These are phyloP conservation scores for Paralagenidium karlingii DNA, from an alignment of 352 stramenopile species.

Conservation along the genomic window DNA sequence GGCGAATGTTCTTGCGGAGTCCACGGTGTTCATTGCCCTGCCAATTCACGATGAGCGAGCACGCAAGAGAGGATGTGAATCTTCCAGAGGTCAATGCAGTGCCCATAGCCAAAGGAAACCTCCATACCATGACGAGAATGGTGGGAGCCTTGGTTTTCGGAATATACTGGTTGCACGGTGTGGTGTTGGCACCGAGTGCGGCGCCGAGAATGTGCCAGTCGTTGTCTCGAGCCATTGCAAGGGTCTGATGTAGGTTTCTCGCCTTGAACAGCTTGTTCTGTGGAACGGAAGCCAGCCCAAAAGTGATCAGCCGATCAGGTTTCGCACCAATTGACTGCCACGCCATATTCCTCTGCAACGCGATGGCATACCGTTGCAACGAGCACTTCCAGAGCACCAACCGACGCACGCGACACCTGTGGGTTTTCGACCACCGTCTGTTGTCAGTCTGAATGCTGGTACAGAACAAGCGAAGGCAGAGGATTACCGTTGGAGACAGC, in stretches of 20 bases:
- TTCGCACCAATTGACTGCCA: too few relatives aligned
- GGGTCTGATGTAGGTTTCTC: conserved; percentile 50
- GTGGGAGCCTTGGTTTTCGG: conserved; percentile 29
- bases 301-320: too few relatives aligned
- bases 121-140: conserved; percentile 68
- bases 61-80: too few relatives aligned
- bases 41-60: too few relatives aligned
- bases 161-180: conserved; percentile 44
- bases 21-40: conserved; percentile 75
- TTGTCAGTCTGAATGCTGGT: not conserved
- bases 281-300: too few relatives aligned
- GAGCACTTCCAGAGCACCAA: conserved; percentile 57
- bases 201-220: conserved; percentile 63
- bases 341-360: too few relatives aligned
- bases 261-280: conserved; percentile 55
- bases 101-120: not conserved
- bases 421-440: not conserved
- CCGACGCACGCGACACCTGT: conserved; percentile 54
- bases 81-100: too few relatives aligned
- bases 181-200: conserved; percentile 57
- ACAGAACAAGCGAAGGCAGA: not conserved
- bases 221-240: conserved; percentile 46
- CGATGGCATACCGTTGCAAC: conserved; percentile 50
- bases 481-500: conserved; percentile 39
- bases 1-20: conserved; percentile 53